A percentile compares a stretch with the other conserved stretches of the same genome.
Conservation (phyloP, 2,329 filamentous ascomycete species). For the Exophiala sp. region DNA sequence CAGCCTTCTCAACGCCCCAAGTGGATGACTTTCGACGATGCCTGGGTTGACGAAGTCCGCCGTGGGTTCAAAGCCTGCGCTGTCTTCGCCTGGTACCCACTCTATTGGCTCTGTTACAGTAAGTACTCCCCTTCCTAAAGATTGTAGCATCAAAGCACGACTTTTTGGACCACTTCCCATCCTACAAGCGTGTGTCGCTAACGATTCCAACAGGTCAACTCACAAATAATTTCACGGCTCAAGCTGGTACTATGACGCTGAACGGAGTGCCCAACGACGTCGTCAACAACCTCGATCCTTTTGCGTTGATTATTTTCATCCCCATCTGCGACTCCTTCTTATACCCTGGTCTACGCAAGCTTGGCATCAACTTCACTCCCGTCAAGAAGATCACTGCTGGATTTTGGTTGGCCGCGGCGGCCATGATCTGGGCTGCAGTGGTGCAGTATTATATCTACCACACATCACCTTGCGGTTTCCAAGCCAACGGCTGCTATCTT, state of each 20-base stretch:
- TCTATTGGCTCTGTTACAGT: slow-evolving; percentile 54
- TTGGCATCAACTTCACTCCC: slow-evolving; percentile 50
- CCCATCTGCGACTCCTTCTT: slow-evolving; percentile 52
- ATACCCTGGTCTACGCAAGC: slow-evolving; percentile 50
- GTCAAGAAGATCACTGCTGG: slow-evolving; percentile 53
- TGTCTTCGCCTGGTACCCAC: slow-evolving; percentile 50
- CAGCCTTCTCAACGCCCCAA: slow-evolving; percentile 46
- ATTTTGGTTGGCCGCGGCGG: slow-evolving; percentile 46
- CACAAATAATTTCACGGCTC: slow-evolving; percentile 53
- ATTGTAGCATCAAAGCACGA: too few species aligned
- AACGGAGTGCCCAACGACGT: slow-evolving; percentile 56
- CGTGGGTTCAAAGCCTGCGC: slow-evolving; percentile 67
- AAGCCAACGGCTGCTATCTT: slow-evolving; percentile 42
- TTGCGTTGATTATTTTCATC: slow-evolving; percentile 53
- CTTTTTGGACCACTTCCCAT: too few species aligned
- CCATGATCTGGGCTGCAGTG: slow-evolving; percentile 51
- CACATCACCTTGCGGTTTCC: slow-evolving; percentile 56
- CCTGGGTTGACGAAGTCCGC: slow-evolving; percentile 74
- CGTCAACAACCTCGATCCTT: slow-evolving; percentile 54
- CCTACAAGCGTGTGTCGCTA: too few species aligned
- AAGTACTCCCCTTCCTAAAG: too few species aligned
- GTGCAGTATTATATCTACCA: slow-evolving; percentile 57
- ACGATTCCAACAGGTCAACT: slow-evolving; percentile 43
- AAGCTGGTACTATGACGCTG: slow-evolving; percentile 48
- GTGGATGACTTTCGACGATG: slow-evolving; percentile 82